These are phyloP conservation scores for Entrophospora sp. DNA, from an alignment of 192 early-diverging fungal genomes.

Conservation along the genomic window DNA sequence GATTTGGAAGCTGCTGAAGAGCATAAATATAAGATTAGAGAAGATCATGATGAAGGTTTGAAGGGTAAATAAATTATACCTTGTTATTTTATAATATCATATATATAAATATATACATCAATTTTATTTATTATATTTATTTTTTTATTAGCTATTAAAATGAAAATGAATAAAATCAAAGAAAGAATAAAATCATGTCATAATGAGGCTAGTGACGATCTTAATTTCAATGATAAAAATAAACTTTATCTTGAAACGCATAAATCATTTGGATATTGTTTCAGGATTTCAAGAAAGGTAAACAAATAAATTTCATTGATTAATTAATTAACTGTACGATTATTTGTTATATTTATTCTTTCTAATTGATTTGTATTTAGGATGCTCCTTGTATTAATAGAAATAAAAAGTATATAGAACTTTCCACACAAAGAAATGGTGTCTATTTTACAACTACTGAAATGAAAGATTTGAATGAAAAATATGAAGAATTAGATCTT, in stretches of 20 bases:
- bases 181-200: slow-evolving; percentile 55
- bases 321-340: too few species aligned
- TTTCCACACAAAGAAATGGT: slow-evolving; percentile 81
- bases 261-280: slow-evolving; percentile 71
- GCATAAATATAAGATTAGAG: slow-evolving; percentile 82
- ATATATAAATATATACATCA: not conserved
- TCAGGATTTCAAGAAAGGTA: slow-evolving; percentile 68
- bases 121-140: not conserved
- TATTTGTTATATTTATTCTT: too few species aligned
- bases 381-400: slow-evolving; percentile 63
- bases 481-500: slow-evolving; percentile 47
- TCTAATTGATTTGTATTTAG: slow-evolving; percentile 21
- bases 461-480: slow-evolving; percentile 52
- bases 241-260: slow-evolving; percentile 89
- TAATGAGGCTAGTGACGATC: too few species aligned
- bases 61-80: slow-evolving; percentile 37
- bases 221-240: too few species aligned
- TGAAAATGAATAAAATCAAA: slow-evolving; percentile 44
- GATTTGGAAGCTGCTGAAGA: slow-evolving; percentile 75
- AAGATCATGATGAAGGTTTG: slow-evolving; percentile 71
- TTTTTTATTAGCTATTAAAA: slow-evolving; percentile 28
- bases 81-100: too few species aligned
- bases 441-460: slow-evolving; percentile 76
- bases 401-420: slow-evolving; percentile 69
- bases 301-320: too few species aligned